Conservation (phyloP, 2,329 filamentous ascomycete species). For the Volutella citrinella region DNA sequence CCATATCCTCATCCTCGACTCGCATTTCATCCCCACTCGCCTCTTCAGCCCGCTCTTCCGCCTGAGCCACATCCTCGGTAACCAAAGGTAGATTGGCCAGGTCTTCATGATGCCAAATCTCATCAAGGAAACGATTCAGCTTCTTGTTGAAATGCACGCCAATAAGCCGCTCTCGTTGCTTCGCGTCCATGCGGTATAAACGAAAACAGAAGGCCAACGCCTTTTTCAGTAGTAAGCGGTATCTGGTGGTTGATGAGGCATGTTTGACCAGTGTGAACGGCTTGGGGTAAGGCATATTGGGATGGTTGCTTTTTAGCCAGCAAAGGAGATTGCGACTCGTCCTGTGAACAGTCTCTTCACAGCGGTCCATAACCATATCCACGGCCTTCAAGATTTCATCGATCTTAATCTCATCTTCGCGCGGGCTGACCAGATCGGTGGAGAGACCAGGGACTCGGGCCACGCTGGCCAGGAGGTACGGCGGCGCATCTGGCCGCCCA, state of each 20-base stretch:
- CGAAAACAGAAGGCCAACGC: neutral
- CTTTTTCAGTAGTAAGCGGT: no score
- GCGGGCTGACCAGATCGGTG: neutral
- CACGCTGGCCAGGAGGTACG: no score
- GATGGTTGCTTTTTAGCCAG: neutral
- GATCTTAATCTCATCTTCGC: constrained; percentile 5
- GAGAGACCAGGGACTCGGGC: neutral
- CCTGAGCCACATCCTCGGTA: neutral
- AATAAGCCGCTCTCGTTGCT: neutral
- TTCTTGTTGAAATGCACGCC: neutral
- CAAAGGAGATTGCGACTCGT: constrained; percentile 3
- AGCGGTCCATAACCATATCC: constrained; percentile 1
- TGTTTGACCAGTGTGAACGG: neutral
- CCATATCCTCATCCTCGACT: neutral
- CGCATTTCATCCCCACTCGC: no score
- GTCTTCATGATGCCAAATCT: neutral
- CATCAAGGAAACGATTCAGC: neutral
- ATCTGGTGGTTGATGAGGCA: no score
- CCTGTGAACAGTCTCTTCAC: constrained; percentile 1
- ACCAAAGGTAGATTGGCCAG: neutral
- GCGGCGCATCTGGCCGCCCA: no score
- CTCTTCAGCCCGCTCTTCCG: neutral
- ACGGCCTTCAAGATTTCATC: neutral
- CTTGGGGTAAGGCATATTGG: neutral
- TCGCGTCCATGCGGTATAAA: constrained; percentile 1